Conservation (phyloP, 768 basidiomycete genomes). For the Obba rivulosa region DNA sequence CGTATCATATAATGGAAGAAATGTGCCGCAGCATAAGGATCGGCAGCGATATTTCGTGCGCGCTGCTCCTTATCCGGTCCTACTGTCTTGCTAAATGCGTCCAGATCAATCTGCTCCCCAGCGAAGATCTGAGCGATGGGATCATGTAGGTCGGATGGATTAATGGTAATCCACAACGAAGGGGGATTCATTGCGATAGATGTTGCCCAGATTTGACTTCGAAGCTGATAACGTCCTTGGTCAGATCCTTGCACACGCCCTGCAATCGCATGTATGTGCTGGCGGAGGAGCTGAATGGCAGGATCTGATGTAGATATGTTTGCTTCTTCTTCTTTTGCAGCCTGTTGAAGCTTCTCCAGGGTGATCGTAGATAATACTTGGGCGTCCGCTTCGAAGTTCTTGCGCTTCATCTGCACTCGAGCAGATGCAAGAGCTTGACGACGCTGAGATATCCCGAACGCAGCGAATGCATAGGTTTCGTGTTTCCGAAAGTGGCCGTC, state of each 20-base stretch:
- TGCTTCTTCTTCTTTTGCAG: conserved; percentile 29
- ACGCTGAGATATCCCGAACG: conserved; percentile 27
- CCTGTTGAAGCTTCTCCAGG: conserved; percentile 23
- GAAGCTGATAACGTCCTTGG: conserved; percentile 9
- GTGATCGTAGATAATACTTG: conserved; percentile 21
- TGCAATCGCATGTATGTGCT: conserved; percentile 12
- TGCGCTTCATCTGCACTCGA: conserved; percentile 26
- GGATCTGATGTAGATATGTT: conserved; percentile 3
- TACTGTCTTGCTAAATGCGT: conserved; percentile 23
- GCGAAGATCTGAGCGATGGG: conserved; percentile 40
- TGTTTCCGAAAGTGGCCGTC: conserved; percentile 28
- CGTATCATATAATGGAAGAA: conserved; percentile 35
- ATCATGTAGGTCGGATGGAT: conserved; percentile 35
- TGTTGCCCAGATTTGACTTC: conserved; percentile 34
- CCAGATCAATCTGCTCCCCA: conserved; percentile 38
- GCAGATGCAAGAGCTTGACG: conserved; percentile 25
- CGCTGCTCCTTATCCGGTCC: conserved; percentile 23
- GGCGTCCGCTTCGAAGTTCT: conserved; percentile 19
- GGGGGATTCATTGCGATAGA: conserved; percentile 26
- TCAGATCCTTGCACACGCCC: conserved; percentile 17
- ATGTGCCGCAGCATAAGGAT: conserved; percentile 37
- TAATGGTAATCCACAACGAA: conserved; percentile 39
- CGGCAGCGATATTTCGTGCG: conserved; percentile 25
- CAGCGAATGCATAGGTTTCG: conserved; percentile 26
- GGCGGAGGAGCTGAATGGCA: conserved; percentile 5